Evolutionary conservation across 805 yeast species (phyloP).

Genomic region (Cyberlindnera subsufficiens): DNA sequence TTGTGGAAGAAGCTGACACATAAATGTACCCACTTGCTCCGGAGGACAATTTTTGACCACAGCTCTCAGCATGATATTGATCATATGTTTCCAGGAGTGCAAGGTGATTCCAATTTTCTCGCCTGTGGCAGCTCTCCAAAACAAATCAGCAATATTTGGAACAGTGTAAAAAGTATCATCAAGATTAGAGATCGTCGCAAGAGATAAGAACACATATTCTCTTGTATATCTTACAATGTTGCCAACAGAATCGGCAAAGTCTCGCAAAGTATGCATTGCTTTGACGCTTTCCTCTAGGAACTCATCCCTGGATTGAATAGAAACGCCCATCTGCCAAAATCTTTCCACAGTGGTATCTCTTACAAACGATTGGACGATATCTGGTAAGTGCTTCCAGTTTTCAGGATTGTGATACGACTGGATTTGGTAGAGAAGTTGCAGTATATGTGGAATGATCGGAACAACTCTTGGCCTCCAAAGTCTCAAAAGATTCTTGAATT

Average conservation of each 20-base stretch:
- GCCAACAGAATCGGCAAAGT: conserved; percentile 97
- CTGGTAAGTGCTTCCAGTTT: conserved; percentile 85
- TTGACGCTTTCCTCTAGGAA: conserved; percentile 91
- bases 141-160: conserved; percentile 67
- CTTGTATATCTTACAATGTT: conserved; percentile 93
- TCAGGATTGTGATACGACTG: conserved; percentile 92
- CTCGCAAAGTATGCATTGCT: conserved; percentile 90
- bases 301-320: conserved; percentile 88
- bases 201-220: conserved; percentile 87
- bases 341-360: conserved; percentile 83
- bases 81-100: conserved; percentile 97
- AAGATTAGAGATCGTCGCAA: conserved; percentile 83
- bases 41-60: conserved; percentile 86
- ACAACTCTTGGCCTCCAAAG: conserved; percentile 93
- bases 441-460: conserved; percentile 85
- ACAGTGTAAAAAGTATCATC: conserved; percentile 86
- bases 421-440: conserved; percentile 82
- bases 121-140: conserved; percentile 81
- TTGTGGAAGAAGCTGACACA: conserved; percentile 74
- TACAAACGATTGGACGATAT: conserved; percentile 89
- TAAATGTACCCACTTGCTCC: conserved; percentile 56
- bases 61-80: conserved; percentile 81
- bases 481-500: conserved; percentile 56
- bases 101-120: conserved; percentile 76
- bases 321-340: conserved; percentile 98